phyloP scores from a whole-genome alignment of 208 protist genomes.

The Lotmaria passim region DNA sequence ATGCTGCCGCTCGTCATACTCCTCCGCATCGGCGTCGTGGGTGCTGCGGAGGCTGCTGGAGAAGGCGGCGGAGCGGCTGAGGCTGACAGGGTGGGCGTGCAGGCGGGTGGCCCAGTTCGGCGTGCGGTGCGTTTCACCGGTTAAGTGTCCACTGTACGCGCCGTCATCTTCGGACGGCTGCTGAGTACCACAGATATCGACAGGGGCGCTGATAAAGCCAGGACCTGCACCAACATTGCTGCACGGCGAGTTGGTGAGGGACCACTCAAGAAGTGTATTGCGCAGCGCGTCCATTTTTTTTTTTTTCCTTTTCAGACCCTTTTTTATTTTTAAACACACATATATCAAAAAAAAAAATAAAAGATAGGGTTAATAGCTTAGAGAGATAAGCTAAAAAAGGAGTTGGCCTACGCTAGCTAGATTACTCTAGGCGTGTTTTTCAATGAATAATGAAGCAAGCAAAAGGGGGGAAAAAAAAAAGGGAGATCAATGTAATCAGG shows the following conservation, averaged over 20 bases:
- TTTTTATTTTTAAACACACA: too few relatives aligned
- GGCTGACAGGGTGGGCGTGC: neutral
- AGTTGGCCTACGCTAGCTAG: too few relatives aligned
- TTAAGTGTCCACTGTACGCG: neutral
- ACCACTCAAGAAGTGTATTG: constrained; percentile 17
- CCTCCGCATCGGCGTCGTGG: constrained; percentile 11
- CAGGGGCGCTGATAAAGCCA: too few relatives aligned
- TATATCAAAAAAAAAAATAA: too few relatives aligned
- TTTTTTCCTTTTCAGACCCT: too few relatives aligned
- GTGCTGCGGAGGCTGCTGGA: constrained; percentile 12
- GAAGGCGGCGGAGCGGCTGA: neutral
- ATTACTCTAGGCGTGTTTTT: too few relatives aligned
- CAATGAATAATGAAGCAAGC: too few relatives aligned
- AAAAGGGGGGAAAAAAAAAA: too few relatives aligned
- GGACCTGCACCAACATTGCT: neutral
- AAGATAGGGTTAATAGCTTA: too few relatives aligned
- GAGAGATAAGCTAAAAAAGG: too few relatives aligned
- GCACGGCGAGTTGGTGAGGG: constrained; percentile 17
- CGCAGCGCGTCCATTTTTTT: constrained; percentile 16
- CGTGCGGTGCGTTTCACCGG: neutral
- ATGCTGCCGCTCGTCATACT: constrained; percentile 8
- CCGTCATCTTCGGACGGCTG: constrained; percentile 8
- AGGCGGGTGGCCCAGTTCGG: neutral
- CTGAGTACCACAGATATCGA: neutral
- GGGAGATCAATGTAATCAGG: too few relatives aligned